phyloP scores from a whole-genome alignment of 1,284 basidiomycete species.

The Microbotryomycetes sp. region DNA sequence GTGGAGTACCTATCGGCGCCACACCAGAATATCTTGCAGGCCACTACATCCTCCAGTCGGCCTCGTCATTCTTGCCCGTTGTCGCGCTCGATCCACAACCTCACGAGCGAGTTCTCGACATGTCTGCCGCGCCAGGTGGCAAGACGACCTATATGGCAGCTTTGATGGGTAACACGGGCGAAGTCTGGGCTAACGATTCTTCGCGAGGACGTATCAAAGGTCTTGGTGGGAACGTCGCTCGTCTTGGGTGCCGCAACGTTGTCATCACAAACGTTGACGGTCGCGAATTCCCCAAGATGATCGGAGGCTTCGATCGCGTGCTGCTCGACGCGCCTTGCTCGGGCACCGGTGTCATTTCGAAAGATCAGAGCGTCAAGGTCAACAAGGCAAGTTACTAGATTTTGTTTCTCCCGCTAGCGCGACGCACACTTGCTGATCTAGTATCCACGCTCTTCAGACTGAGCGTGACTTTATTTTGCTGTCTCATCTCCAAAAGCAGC shows the following conservation, averaged over 20 bases:
- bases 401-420: background rate
- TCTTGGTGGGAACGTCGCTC: constrained; percentile 91
- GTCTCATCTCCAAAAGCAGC: constrained; percentile 95
- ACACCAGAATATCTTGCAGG: constrained; percentile 98
- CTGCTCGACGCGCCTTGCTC: constrained; percentile 95
- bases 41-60: constrained; percentile 99
- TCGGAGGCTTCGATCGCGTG: constrained; percentile 96
- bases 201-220: constrained; percentile 95
- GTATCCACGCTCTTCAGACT: constrained; percentile 51
- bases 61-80: constrained; percentile 97
- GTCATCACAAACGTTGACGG: constrained; percentile 97
- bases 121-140: constrained; percentile 97
- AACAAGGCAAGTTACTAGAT: constrained; percentile 69
- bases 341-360: constrained; percentile 96
- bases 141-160: constrained; percentile 97
- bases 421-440: background rate
- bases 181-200: constrained; percentile 96
- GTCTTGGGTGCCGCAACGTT: constrained; percentile 96
- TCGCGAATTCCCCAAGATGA: constrained; percentile 97
- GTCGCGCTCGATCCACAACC: constrained; percentile 91
- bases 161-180: constrained; percentile 92
- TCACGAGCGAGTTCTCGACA: constrained; percentile 89
- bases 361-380: constrained; percentile 93
- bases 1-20: constrained; percentile 88
- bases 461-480: constrained; percentile 91